phyloP scores from a whole-genome alignment of 495 filamentous ascomycete species.

The Podospora australis region DNA sequence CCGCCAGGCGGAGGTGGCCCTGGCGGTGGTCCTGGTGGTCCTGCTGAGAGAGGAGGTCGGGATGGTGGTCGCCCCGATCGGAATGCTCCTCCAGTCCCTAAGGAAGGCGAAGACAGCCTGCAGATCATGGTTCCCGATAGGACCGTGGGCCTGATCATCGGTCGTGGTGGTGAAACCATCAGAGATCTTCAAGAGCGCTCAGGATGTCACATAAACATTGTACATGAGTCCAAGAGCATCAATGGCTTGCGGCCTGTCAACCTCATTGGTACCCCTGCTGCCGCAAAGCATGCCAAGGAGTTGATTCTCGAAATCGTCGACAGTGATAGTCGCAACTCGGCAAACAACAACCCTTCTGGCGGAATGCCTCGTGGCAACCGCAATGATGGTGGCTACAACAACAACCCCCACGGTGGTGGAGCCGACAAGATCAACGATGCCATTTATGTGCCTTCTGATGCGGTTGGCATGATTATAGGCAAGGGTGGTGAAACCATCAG shows the following conservation, averaged over 20 bases:
- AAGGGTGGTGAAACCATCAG: constrained; percentile 84
- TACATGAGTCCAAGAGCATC: constrained; percentile 76
- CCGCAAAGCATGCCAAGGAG: constrained; percentile 64
- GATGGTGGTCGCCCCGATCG: constrained; percentile 7
- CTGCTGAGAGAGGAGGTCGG: constrained; percentile 18
- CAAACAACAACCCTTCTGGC: constrained; percentile 16
- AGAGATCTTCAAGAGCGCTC: constrained; percentile 83
- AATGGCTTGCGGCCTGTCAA: constrained; percentile 80
- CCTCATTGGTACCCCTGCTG: constrained; percentile 63
- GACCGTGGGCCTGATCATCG: constrained; percentile 80
- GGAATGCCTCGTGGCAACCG: constrained; percentile 33
- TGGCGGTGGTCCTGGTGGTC: constrained; percentile 17
- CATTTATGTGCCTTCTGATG: constrained; percentile 74
- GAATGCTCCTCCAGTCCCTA: constrained; percentile 43
- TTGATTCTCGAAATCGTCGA: constrained; percentile 83
- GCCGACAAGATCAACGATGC: constrained; percentile 66
- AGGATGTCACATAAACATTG: constrained; percentile 82
- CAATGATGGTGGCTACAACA: constrained; percentile 25
- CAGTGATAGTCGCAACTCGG: constrained; percentile 63
- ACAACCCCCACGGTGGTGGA: constrained; percentile 32
- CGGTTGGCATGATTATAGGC: constrained; percentile 87
- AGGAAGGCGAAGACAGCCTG: constrained; percentile 65
- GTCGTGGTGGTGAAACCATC: constrained; percentile 78
- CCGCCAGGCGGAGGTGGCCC: constrained; percentile 26
- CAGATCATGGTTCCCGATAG: constrained; percentile 89